These are phyloP conservation scores for Coelastrella sp. DNA, from an alignment of 139 green algal species.

Conservation along the genomic window DNA sequence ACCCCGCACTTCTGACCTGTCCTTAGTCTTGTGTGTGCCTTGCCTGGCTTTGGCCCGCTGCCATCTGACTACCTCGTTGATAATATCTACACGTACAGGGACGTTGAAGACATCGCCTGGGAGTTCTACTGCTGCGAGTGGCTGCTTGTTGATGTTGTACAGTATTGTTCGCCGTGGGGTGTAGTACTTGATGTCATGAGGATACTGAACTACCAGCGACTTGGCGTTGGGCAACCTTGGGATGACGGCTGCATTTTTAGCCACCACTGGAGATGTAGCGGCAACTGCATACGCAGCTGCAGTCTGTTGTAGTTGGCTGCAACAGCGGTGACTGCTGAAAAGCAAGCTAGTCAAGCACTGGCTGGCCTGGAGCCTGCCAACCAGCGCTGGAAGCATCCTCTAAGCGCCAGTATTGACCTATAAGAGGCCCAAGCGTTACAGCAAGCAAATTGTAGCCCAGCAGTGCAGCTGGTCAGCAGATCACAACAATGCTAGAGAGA, in stretches of 20 bases:
- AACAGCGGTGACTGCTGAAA: not conserved
- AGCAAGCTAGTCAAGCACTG: not conserved
- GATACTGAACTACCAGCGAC: constrained; percentile 14
- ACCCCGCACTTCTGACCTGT: constrained; percentile 63
- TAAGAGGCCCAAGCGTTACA: too few relatives aligned
- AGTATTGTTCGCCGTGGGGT: constrained; percentile 17
- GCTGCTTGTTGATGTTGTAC: constrained; percentile 45
- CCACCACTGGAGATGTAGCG: not conserved
- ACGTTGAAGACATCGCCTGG: constrained; percentile 69
- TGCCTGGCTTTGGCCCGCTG: constrained; percentile 89
- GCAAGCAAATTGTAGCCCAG: too few relatives aligned
- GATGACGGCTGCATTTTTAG: not conserved
- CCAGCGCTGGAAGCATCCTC: not conserved
- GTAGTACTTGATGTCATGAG: constrained; percentile 27
- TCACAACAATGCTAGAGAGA: too few relatives aligned
- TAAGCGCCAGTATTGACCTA: too few relatives aligned
- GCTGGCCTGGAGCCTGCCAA: not conserved
- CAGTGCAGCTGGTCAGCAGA: too few relatives aligned
- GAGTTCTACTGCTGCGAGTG: constrained; percentile 39
- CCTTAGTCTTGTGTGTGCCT: constrained; percentile 89
- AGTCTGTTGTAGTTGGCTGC: constrained; percentile 21
- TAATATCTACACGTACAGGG: constrained; percentile 36
- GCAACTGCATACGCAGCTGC: not conserved
- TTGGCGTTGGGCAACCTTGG: not conserved
- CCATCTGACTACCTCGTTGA: constrained; percentile 75